phyloP scores from a whole-genome alignment of 2,329 filamentous ascomycete species.

The Fusarium acutatum region DNA sequence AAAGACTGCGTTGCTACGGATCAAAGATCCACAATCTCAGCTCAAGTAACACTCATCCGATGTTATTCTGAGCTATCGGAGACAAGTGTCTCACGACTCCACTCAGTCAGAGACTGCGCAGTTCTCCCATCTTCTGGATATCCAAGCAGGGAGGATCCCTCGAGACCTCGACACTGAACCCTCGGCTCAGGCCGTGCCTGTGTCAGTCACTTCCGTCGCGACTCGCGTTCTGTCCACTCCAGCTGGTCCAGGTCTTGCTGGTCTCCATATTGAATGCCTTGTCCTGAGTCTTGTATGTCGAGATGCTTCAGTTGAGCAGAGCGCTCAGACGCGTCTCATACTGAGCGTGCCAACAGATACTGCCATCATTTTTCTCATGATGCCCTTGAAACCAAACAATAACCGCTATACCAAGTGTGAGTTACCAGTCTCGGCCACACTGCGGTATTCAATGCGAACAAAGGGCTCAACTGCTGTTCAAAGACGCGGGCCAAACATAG shows the following conservation, averaged over 20 bases:
- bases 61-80: constrained; percentile 30
- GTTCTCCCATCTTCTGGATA: constrained; percentile 7
- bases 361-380: not conserved
- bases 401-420: constrained; percentile 1
- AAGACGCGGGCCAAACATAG: not conserved
- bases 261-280: constrained; percentile 17
- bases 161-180: constrained; percentile 1
- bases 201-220: constrained; percentile 5
- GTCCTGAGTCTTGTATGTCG: not conserved
- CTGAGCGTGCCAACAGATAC: not conserved
- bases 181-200: constrained; percentile 8
- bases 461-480: not conserved
- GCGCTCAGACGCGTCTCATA: not conserved
- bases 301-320: constrained; percentile 7
- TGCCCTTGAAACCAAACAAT: not conserved
- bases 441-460: constrained; percentile 11
- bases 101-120: constrained; percentile 21
- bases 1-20: constrained; percentile 29
- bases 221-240: constrained; percentile 9
- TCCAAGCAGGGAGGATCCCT: constrained; percentile 34
- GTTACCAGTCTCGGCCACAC: constrained; percentile 24
- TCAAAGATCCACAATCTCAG: constrained; percentile 19
- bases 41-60: constrained; percentile 9
- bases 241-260: constrained; percentile 12
- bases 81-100: constrained; percentile 41